phyloP scores from a whole-genome alignment of 1,284 basidiomycete species.

The Phellinidium pouzarii region DNA sequence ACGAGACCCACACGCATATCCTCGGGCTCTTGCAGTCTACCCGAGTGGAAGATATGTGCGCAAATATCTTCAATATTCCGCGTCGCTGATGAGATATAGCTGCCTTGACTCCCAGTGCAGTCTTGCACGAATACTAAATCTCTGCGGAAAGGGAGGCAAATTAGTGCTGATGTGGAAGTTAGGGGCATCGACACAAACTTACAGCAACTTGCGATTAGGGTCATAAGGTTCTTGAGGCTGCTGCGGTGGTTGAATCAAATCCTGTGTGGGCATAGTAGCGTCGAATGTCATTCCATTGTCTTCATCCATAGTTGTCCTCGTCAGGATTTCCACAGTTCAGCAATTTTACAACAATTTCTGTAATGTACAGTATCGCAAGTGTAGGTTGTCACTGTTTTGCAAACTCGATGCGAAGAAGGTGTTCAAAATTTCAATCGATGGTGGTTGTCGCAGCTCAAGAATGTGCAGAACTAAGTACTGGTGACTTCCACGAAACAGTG shows the following conservation, averaged over 20 bases:
- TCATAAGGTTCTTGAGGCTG: conserved; percentile 33
- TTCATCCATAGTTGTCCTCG: conserved; percentile 54
- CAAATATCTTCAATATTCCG: conserved; percentile 98
- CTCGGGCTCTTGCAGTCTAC: conserved; percentile 78
- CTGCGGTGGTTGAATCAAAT: conserved; percentile 29
- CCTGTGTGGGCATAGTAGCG: conserved; percentile 38
- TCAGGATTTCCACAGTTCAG: neutral
- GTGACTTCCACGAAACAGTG: neutral
- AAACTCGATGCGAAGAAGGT: neutral
- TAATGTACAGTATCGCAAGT: no score
- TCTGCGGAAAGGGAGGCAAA: conserved; percentile 35
- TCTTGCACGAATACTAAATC: conserved; percentile 89
- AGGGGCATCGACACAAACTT: conserved; percentile 30
- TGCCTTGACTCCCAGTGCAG: conserved; percentile 84
- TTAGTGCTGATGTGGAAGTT: conserved; percentile 7
- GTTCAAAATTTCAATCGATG: conserved; percentile 10
- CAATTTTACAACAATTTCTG: no score
- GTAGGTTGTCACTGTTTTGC: no score
- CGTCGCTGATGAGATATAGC: conserved; percentile 85
- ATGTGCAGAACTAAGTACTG: neutral
- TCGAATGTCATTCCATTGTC: conserved; percentile 47
- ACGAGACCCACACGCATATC: conserved; percentile 89
- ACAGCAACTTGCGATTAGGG: conserved; percentile 62
- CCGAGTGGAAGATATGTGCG: conserved; percentile 92
- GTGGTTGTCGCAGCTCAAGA: conserved; percentile 12